Percentiles rank a stretch among this genome's conserved stretches.
These are phyloP conservation scores for Phytophthora agathidicida DNA, from an alignment of 352 stramenopile species.

Conservation along the genomic window DNA sequence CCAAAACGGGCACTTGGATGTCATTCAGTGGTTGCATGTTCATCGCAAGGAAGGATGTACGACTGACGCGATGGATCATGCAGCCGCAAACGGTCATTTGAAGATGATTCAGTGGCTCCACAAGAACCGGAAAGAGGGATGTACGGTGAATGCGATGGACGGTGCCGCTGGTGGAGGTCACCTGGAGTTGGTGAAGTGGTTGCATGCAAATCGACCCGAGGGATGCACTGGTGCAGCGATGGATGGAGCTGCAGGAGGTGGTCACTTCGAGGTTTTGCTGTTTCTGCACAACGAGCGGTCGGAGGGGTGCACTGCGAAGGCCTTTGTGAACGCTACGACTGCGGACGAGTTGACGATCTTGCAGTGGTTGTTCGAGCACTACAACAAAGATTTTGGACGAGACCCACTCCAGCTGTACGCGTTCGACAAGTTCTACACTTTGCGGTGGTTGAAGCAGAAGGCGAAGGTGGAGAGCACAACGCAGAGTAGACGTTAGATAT, in stretches of 20 bases:
- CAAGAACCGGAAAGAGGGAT: constrained; percentile 22
- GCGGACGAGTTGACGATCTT: constrained; percentile 43
- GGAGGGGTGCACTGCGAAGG: constrained; percentile 26
- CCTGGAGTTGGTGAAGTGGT: constrained; percentile 30
- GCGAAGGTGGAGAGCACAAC: constrained; percentile 4
- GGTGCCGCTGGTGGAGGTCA: constrained; percentile 16
- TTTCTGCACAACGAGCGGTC: constrained; percentile 31
- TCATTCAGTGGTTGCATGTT: constrained; percentile 29
- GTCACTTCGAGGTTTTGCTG: constrained; percentile 33
- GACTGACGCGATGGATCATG: constrained; percentile 28
- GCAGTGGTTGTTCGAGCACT: constrained; percentile 44
- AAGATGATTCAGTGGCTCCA: constrained; percentile 32
- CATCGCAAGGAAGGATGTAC: constrained; percentile 25
- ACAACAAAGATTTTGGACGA: constrained; percentile 27
- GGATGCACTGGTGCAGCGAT: constrained; percentile 29
- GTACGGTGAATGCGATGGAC: constrained; percentile 30
- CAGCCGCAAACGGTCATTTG: constrained; percentile 28
- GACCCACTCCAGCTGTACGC: constrained; percentile 42
- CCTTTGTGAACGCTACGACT: constrained; percentile 43
- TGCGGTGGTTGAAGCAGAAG: constrained; percentile 40
- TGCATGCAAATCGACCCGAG: constrained; percentile 18
- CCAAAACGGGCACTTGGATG: constrained; percentile 19
- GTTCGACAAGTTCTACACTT: constrained; percentile 43
- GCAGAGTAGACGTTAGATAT: constrained; percentile 3
- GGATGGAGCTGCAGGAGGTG: constrained; percentile 26